Evolutionary conservation across 148 eudicot genomes (phyloP).

Genomic region (Simmondsia chinensis): DNA sequence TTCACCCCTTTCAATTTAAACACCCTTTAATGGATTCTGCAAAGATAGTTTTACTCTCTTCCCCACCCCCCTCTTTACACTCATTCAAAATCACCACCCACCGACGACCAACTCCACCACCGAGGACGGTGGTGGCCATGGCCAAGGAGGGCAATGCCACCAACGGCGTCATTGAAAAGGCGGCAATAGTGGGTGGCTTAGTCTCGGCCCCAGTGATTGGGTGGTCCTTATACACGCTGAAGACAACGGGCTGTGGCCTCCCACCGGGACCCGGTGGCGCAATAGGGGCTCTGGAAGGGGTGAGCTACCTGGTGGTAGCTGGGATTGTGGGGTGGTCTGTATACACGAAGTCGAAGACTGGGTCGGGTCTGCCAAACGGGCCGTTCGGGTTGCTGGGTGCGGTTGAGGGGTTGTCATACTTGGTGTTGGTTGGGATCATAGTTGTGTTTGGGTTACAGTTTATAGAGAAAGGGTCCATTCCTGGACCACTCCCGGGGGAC

Average conservation of each 20-base stretch:
- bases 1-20: too few species aligned
- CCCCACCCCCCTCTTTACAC: too few species aligned
- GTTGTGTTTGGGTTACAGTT: slow-evolving; percentile 81
- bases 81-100: too few species aligned
- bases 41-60: too few species aligned
- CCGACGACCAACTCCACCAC: not conserved
- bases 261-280: slow-evolving; percentile 98
- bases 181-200: slow-evolving; percentile 63
- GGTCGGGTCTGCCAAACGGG: slow-evolving; percentile 86
- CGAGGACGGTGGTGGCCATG: slow-evolving; percentile 26
- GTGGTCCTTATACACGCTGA: slow-evolving; percentile 91
- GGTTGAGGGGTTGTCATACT: slow-evolving; percentile 84
- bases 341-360: slow-evolving; percentile 82
- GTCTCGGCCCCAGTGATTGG: slow-evolving; percentile 70
- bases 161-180: slow-evolving; percentile 28
- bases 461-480: slow-evolving; percentile 58
- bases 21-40: too few species aligned
- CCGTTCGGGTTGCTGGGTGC: slow-evolving; percentile 90
- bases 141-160: slow-evolving; percentile 31
- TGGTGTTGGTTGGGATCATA: slow-evolving; percentile 62
- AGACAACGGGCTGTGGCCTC: slow-evolving; percentile 96
- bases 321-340: slow-evolving; percentile 86
- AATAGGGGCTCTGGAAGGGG: slow-evolving; percentile 86
- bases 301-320: slow-evolving; percentile 68
- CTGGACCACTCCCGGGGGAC: slow-evolving; percentile 85